These are phyloP conservation scores for Elongisporangium undulatum DNA, from an alignment of 352 stramenopile genomes.

Conservation along the genomic window DNA sequence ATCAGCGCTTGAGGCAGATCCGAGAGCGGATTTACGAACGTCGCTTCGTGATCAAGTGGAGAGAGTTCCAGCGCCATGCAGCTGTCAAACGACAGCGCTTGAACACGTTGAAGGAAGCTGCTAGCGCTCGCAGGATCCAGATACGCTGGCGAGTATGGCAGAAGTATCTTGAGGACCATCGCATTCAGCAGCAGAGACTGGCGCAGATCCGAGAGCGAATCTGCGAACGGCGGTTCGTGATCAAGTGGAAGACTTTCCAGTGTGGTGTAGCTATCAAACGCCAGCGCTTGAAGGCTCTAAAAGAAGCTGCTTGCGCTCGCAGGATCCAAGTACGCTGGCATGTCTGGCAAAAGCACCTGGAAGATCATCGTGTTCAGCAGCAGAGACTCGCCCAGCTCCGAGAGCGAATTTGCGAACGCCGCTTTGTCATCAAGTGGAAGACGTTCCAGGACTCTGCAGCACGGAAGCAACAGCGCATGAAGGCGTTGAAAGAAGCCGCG, in stretches of 20 bases:
- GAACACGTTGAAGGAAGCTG: not conserved
- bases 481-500: too few relatives aligned
- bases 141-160: conserved; percentile 13
- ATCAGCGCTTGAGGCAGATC: not conserved
- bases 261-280: conserved; percentile 1
- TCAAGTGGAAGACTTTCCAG: not conserved
- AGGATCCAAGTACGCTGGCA: conserved; percentile 17
- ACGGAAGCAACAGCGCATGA: too few relatives aligned
- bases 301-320: conserved; percentile 5
- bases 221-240: too few relatives aligned
- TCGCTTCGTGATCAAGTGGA: not conserved
- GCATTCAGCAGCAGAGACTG: not conserved
- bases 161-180: not conserved
- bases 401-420: too few relatives aligned
- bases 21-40: not conserved
- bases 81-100: conserved; percentile 10
- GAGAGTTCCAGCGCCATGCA: not conserved
- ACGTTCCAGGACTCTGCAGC: too few relatives aligned
- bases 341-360: conserved; percentile 1
- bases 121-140: conserved; percentile 13
- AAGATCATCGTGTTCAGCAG: not conserved
- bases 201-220: not conserved
- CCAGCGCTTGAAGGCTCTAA: conserved; percentile 6
- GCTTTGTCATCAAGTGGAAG: too few relatives aligned
- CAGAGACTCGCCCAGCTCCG: not conserved